These are phyloP conservation scores for Termitomyces sp. DNA, from an alignment of 768 basidiomycete genomes.

Conservation along the genomic window DNA sequence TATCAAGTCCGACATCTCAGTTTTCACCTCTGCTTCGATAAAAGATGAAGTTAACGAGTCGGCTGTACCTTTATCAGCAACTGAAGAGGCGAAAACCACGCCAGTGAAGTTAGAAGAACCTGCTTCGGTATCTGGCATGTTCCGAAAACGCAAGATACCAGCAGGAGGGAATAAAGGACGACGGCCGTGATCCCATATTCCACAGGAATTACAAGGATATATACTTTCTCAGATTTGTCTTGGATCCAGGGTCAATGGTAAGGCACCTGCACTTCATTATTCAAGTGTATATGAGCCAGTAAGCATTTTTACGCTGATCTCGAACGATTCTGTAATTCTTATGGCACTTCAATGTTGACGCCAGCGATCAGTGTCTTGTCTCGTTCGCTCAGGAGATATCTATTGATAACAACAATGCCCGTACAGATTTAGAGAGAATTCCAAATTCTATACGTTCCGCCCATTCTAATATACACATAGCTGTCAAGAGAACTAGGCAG, in stretches of 20 bases:
- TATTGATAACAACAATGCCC: too few species aligned
- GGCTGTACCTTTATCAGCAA: neutral
- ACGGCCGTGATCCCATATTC: slow-evolving; percentile 2
- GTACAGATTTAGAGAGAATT: neutral
- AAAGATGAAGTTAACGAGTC: neutral
- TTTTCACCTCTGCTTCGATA: neutral
- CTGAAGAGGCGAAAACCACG: neutral
- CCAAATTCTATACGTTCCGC: neutral
- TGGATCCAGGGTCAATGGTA: too few species aligned
- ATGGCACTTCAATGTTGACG: neutral
- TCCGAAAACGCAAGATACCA: slow-evolving; percentile 30
- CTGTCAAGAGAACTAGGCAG: too few species aligned
- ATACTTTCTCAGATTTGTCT: neutral
- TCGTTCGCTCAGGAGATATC: neutral
- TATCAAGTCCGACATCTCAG: neutral
- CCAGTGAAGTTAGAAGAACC: slow-evolving; percentile 3
- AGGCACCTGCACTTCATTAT: neutral
- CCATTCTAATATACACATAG: neutral
- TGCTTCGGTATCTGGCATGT: slow-evolving; percentile 16
- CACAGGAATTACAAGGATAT: neutral
- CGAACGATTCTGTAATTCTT: neutral
- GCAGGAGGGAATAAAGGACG: slow-evolving; percentile 17
- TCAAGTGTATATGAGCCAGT: too few species aligned
- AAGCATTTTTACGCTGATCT: neutral
- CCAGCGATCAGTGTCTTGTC: neutral